Evolutionary conservation across 31 red algal species (phyloP), one percentile per base, ranked within the genome.

Genomic region (Porphyra umbilicalis): DNA sequence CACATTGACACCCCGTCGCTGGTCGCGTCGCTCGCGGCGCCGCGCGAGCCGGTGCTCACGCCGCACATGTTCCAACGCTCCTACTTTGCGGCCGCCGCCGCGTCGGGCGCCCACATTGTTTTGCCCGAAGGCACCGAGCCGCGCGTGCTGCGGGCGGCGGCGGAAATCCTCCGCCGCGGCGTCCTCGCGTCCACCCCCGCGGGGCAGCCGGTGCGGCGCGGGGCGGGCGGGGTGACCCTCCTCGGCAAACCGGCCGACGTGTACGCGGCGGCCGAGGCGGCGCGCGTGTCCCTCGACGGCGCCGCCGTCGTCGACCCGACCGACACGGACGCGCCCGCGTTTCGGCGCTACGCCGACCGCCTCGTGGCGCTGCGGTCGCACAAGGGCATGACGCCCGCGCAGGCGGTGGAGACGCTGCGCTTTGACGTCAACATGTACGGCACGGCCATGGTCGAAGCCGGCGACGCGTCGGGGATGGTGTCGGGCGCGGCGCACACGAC

Each of bases 381-480:
- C 32, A 81, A 81, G 35, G 80, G 80, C 39, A 31, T 74, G 32
- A 82, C 39, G 31, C 25, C 68, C 0, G 35, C 32, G 2, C 1
- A 33, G 9, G 80, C 80, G 57, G 33, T 33, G 10, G 80, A 82
- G 20, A n/a, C 35, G 25, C 1, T 36, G 57, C 33, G 32, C n/a
- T 38, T 38, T 18, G 80, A 82, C 57, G 42, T 36, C 1, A 71
- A 82, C 9, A 1, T 46, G 36, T 82, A 57, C 32, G 80, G 80
- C 20, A 74, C 80, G 31, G n/a, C 68, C 30, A 82, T 82, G 80
- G 80, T 82, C n/a, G 57, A 82, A 10, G 57, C 39, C 5, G 80
- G 80, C 4, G 80, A 82, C 57, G 80, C 80, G 80, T 33, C 32
- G 33, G 80, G 35, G 14, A 71, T 82, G 39, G 80, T 82, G 39